These are phyloP conservation scores for Hemisphaericaspora subhashii DNA, from an alignment of 1,139 yeast species.

Conservation along the genomic window DNA sequence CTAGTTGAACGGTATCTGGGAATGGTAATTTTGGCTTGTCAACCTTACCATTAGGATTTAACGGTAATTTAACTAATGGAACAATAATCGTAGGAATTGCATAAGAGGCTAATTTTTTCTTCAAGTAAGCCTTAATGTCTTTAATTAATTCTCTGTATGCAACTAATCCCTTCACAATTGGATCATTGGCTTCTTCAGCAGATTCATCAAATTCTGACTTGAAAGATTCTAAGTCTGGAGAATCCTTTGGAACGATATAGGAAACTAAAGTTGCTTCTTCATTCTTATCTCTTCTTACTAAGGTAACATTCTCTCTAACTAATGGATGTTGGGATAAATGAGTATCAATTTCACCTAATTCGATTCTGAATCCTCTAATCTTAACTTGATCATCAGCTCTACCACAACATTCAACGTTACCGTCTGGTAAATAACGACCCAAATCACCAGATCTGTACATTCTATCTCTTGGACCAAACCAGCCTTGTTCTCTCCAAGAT, in stretches of 20 bases:
- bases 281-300: constrained; percentile 90
- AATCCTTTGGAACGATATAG: constrained; percentile 81
- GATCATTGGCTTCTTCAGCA: constrained; percentile 51
- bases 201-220: constrained; percentile 37
- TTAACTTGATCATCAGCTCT: constrained; percentile 99
- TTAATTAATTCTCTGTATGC: constrained; percentile 74
- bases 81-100: constrained; percentile 92
- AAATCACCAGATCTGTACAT: constrained; percentile 95
- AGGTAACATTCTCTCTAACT: constrained; percentile 88
- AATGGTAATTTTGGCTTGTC: constrained; percentile 96
- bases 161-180: constrained; percentile 78
- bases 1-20: constrained; percentile 87
- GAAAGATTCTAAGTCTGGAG: constrained; percentile 55
- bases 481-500: constrained; percentile 74
- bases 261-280: constrained; percentile 91
- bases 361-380: constrained; percentile 97
- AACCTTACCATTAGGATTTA: constrained; percentile 97
- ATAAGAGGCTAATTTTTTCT: constrained; percentile 86
- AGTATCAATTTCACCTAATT: constrained; percentile 96
- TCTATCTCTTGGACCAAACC: constrained; percentile 95
- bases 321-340: constrained; percentile 90
- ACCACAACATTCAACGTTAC: constrained; percentile 97
- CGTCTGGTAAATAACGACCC: constrained; percentile 95
- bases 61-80: constrained; percentile 80
- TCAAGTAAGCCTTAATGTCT: constrained; percentile 77